These are phyloP conservation scores for Botrytis fabae DNA, from an alignment of 2,329 filamentous ascomycete genomes.

Conservation along the genomic window DNA sequence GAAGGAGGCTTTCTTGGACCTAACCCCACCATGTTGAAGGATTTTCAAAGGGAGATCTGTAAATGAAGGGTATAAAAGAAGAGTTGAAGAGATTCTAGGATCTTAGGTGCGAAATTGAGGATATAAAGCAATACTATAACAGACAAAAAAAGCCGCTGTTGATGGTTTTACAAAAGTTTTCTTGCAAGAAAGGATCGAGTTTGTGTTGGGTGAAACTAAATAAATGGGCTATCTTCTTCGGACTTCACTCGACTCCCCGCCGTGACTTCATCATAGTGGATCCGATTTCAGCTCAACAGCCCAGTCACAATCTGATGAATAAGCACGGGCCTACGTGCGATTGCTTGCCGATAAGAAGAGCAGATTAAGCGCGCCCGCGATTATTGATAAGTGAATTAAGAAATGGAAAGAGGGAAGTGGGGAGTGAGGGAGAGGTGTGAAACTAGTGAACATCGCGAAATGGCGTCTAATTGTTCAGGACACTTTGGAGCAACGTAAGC, in stretches of 20 bases:
- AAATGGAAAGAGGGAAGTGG: neutral
- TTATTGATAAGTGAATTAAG: neutral
- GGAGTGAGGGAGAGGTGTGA: conserved; percentile 15
- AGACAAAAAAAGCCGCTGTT: neutral
- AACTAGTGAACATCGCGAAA: conserved; percentile 10
- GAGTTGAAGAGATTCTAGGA: neutral
- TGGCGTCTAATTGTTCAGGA: conserved; percentile 26
- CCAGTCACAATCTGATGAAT: neutral
- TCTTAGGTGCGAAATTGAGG: neutral
- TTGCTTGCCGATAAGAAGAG: neutral
- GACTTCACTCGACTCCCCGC: conserved; percentile 11
- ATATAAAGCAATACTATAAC: neutral
- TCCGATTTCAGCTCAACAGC: neutral
- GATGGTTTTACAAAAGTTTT: conserved; percentile 2
- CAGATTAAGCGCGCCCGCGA: neutral
- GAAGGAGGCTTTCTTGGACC: conserved; percentile 65
- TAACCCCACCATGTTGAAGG: conserved; percentile 58
- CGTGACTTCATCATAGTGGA: conserved; percentile 4
- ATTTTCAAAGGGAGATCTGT: conserved; percentile 20
- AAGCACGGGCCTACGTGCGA: neutral
- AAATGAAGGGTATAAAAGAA: neutral
- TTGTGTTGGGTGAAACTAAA: conserved; percentile 12
- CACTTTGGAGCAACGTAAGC: conserved; percentile 36
- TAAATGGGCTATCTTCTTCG: neutral
- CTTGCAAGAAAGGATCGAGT: neutral